A percentile compares a stretch with the other conserved stretches of the same genome.
Conservation (phyloP, 108 stramenopile species). For the Ochromonas danica region DNA sequence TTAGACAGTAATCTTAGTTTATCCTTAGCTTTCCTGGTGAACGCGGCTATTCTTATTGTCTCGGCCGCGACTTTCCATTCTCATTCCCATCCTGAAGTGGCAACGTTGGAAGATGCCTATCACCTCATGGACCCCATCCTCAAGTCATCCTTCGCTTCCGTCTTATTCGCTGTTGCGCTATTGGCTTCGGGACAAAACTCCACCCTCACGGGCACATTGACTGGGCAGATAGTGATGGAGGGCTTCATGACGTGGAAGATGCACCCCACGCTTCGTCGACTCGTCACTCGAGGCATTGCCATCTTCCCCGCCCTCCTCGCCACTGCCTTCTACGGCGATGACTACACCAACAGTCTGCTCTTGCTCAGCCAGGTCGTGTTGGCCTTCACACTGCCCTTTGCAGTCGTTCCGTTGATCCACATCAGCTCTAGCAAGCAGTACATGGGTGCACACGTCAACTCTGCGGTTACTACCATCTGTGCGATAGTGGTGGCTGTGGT, state of each 20-base stretch:
- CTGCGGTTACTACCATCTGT: neutral
- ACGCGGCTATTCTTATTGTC: slow-evolving; percentile 41
- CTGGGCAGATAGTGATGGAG: slow-evolving; percentile 43
- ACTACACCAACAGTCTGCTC: neutral
- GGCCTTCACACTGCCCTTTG: slow-evolving; percentile 24
- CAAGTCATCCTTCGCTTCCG: neutral
- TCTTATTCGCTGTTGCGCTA: slow-evolving; percentile 40
- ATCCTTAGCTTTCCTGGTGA: slow-evolving; percentile 38
- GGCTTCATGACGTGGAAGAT: slow-evolving; percentile 38
- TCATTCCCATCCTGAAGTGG: neutral
- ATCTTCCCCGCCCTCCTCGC: slow-evolving; percentile 35
- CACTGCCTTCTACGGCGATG: slow-evolving; percentile 3
- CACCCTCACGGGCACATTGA: slow-evolving; percentile 37
- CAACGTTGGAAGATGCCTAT: slow-evolving; percentile 36
- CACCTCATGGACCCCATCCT: slow-evolving; percentile 35
- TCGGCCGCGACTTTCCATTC: slow-evolving; percentile 35
- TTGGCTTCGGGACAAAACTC: slow-evolving; percentile 40
- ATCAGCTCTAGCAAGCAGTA: neutral
- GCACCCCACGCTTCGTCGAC: slow-evolving; percentile 7
- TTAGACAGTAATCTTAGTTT: slow-evolving; percentile 34
- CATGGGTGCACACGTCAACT: slow-evolving; percentile 39
- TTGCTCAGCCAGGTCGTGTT: slow-evolving; percentile 29
- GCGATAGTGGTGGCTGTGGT: slow-evolving; percentile 24
- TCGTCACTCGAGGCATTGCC: slow-evolving; percentile 29
- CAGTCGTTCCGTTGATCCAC: slow-evolving; percentile 35